Evolutionary conservation across 192 early-diverging fungal genomes (phyloP).

Genomic region (Linderina pennispora): DNA sequence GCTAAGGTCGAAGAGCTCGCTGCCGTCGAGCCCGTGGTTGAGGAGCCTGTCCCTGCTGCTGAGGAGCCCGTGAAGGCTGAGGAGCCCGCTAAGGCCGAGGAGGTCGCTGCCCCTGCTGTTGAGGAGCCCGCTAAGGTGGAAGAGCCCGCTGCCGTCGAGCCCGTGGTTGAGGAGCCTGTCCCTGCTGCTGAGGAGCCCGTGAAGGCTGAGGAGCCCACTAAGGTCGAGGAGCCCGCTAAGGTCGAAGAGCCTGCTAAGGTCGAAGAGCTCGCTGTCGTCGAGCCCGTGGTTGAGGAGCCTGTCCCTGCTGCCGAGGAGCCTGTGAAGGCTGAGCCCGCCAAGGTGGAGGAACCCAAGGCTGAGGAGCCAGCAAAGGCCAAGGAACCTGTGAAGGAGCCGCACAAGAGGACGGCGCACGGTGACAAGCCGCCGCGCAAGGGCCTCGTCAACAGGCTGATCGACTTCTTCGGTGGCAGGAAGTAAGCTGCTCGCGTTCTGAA

Average conservation of each 20-base stretch:
- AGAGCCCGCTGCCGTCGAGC: neutral
- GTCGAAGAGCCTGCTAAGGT: too few relatives aligned
- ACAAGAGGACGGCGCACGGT: conserved; percentile 19
- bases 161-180: neutral
- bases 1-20: too few relatives aligned
- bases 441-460: conserved; percentile 41
- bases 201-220: neutral
- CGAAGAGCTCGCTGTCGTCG: too few relatives aligned
- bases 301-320: too few relatives aligned
- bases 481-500: conserved; percentile 1
- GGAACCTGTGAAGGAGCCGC: conserved; percentile 20
- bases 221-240: neutral
- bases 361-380: conserved; percentile 6
- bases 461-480: conserved; percentile 42
- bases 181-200: too few relatives aligned
- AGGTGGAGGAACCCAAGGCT: neutral
- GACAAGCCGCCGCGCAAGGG: conserved; percentile 40
- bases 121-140: conserved; percentile 3
- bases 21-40: neutral
- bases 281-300: too few relatives aligned
- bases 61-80: too few relatives aligned
- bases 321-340: neutral
- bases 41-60: too few relatives aligned
- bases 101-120: too few relatives aligned
- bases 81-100: conserved; percentile 9